These are phyloP conservation scores for Monosporascus cannonballus DNA, from an alignment of 2,329 filamentous ascomycete genomes.

Conservation along the genomic window DNA sequence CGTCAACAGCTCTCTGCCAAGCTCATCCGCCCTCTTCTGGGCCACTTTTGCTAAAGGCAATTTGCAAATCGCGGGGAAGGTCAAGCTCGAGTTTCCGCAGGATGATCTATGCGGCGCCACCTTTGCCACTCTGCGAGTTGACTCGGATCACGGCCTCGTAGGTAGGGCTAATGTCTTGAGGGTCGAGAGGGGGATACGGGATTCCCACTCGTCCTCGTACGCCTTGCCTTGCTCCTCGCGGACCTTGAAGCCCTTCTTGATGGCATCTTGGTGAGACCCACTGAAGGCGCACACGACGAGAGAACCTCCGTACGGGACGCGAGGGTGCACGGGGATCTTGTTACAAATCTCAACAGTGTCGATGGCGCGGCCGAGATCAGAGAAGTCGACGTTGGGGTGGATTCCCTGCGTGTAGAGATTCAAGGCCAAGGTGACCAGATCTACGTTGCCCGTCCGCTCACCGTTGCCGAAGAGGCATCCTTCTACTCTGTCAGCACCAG, in stretches of 20 bases:
- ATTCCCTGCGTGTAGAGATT: constrained; percentile 96
- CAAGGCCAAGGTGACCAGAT: constrained; percentile 84
- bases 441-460: constrained; percentile 91
- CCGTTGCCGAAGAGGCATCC: constrained; percentile 93
- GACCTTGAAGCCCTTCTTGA: constrained; percentile 81
- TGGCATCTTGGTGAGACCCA: constrained; percentile 90
- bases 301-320: constrained; percentile 85
- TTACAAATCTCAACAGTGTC: constrained; percentile 86
- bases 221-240: constrained; percentile 56
- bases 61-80: constrained; percentile 83
- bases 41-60: constrained; percentile 84
- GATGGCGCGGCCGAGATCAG: constrained; percentile 78
- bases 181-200: constrained; percentile 89
- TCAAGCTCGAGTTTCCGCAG: constrained; percentile 84
- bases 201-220: constrained; percentile 72
- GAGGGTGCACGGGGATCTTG: constrained; percentile 88
- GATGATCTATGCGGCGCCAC: constrained; percentile 91
- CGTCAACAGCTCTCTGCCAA: constrained; percentile 78
- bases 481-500: constrained; percentile 88
- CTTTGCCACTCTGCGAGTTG: constrained; percentile 95
- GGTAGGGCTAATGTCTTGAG: constrained; percentile 87
- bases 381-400: constrained; percentile 81
- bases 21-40: constrained; percentile 71
- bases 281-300: constrained; percentile 91
- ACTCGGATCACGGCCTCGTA: constrained; percentile 98